Base-by-base conservation (phyloP, 305 asterid genomes). In the Solanum hybrid region DNA sequence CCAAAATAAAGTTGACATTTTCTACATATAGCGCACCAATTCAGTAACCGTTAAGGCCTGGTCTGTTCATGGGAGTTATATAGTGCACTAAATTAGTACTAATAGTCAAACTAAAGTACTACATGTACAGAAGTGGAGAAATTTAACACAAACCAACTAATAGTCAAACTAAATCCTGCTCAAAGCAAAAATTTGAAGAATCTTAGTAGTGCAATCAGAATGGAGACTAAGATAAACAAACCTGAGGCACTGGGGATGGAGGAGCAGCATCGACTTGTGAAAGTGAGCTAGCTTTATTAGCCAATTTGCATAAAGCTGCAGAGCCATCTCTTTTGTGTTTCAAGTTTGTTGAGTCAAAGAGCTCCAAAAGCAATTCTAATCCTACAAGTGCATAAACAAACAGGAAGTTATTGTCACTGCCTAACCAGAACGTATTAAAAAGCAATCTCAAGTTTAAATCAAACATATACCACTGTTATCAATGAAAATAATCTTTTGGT, bases 201-300 rank as follows among this genome's bases (percentile, higher is more conserved):
- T 34, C 34, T 32, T 32, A 27, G 35, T 56, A 89, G 80, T 71
- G 88, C 89, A 90, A 78, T 66, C 87, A 69, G 56, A 66, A 71
- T 22, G 86, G 66, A 85, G 34, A 32, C 13, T 11, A 85, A 22
- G 76, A 31, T 37, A 82, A 86, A 79, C 78, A 77, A 72, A 98
- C 99, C 99, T 98, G 98, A 86, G 98, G 97, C 89, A 90, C 89
- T 45, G 99, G 99, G 82, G 99, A 98, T 42, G 98, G 99, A 90
- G 99, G 99, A 92, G 99, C 99, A 35, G 99, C 98, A 93, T 98
- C 99, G 45, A 95, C 89, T 38, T 98, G 95, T 90, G 99, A 97
- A 88, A 95, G 97, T 69, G 97, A 93, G 93, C 93, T 95, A 9
- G 96, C 98, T 94, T 96, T 97, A 89, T 92, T 91, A 66, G 98